Base-by-base conservation (phyloP, 257 asterid species). In the Scutellaria galericulata region DNA sequence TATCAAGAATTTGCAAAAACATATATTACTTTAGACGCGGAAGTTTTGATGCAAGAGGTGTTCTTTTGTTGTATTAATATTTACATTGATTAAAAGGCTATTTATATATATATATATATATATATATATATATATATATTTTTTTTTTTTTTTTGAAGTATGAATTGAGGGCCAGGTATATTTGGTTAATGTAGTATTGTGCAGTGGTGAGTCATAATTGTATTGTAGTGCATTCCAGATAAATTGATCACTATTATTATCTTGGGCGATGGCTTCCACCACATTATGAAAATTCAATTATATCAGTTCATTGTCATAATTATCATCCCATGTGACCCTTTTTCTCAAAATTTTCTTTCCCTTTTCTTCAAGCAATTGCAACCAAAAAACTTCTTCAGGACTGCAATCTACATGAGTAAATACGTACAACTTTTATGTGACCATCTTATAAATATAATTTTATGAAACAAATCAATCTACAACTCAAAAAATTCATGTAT, bases 301-400 rank as follows among this genome's bases (percentile, higher is more conserved):
- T 53, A 60, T 14, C 60, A 57, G 39, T 20, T 66, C 50, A 15
- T 15, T 45, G 60, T 50, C 57, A 79, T 76, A 11, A 80, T 75
- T 70, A 50, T 42, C 48, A 51, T 45, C 72, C 78, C 80, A 79
- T 79, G 78, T 79, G 78, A 79, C 18, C 22, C 13, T 5, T 45
- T 24, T 9, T 20, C 9, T 18, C 44, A 13, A 11, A 3, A 22
- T 48, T 54, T 37, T 22, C 73, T 64, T 79, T 71, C 75, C 78
- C 75, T 45, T 79, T 45, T 35, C 84, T 76, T 80, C 62, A 80
- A 76, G 84, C 84, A 71, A 71, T 75, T 68, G 78, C 81, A 75
- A 75, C 60, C 71, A 18, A 42, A 40, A 31, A 58, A 37, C 81
- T 80, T 75, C 69, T 24, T 47, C 39, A 53, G 14, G 66, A 76